Conservation (phyloP, 305 asterid species). For the Fraxinus sp. region DNA sequence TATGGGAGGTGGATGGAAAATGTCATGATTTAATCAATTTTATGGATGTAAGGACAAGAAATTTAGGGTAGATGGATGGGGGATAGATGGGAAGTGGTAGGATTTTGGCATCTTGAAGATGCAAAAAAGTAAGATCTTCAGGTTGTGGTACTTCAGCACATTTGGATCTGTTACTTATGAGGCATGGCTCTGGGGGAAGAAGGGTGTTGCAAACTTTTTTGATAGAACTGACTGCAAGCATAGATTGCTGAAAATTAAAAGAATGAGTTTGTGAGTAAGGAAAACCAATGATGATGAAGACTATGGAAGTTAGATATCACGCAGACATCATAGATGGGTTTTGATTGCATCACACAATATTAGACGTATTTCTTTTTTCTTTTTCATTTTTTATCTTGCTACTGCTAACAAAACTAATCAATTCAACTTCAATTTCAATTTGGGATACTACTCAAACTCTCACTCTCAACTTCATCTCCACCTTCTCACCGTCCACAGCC, state of each 20-base stretch:
- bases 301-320: neutral
- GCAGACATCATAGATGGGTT: neutral
- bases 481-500: neutral
- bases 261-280: neutral
- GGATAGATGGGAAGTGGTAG: too few species aligned
- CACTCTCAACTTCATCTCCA: neutral
- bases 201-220: neutral
- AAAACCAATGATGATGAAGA: neutral
- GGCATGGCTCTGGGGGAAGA: neutral
- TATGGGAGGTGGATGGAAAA: neutral
- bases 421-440: neutral
- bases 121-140: neutral
- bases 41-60: neutral
- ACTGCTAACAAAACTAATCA: neutral
- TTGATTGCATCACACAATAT: neutral
- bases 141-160: neutral
- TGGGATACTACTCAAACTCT: neutral
- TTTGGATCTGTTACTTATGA: neutral
- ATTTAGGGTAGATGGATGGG: neutral
- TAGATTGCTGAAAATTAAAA: neutral
- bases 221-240: neutral
- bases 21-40: neutral
- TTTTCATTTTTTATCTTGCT: neutral
- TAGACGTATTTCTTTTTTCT: too few species aligned
- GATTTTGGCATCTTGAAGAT: neutral